A percentile compares a stretch with the other conserved stretches of the same genome.
These are phyloP conservation scores for Aspergillus niger DNA, from an alignment of 2,329 filamentous ascomycete genomes.

Conservation along the genomic window DNA sequence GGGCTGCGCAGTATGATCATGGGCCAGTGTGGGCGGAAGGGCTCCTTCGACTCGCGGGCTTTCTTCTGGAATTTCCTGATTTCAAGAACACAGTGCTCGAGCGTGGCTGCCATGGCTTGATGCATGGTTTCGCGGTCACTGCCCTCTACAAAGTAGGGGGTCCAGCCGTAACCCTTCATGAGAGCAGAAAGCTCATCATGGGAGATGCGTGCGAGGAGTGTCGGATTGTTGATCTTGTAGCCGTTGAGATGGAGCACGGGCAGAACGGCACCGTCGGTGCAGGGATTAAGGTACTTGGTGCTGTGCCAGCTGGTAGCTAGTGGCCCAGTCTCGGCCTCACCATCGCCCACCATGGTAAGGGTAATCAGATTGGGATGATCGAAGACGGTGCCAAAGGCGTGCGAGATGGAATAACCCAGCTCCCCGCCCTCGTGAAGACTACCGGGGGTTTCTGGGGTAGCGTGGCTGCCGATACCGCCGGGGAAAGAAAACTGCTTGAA, in stretches of 20 bases:
- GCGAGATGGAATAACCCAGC: constrained; percentile 77
- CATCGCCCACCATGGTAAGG: constrained; percentile 76
- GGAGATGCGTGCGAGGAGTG: constrained; percentile 69
- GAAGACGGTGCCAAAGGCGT: constrained; percentile 76
- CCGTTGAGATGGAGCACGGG: constrained; percentile 78
- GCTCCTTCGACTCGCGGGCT: constrained; percentile 68
- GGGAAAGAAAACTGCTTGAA: constrained; percentile 85
- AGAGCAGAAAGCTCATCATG: constrained; percentile 71
- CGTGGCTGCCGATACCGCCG: constrained; percentile 75
- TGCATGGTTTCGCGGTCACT: constrained; percentile 74
- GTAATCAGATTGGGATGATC: constrained; percentile 75
- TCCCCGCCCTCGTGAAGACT: constrained; percentile 79
- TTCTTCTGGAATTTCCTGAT: constrained; percentile 71
- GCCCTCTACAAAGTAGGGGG: constrained; percentile 78
- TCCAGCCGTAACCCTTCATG: constrained; percentile 75
- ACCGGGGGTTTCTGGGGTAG: constrained; percentile 76
- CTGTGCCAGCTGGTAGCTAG: constrained; percentile 79
- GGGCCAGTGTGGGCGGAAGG: constrained; percentile 72
- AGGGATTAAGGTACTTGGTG: constrained; percentile 79
- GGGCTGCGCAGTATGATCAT: constrained; percentile 77
- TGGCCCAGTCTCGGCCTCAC: constrained; percentile 78
- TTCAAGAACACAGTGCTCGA: constrained; percentile 71
- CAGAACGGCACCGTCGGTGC: constrained; percentile 74
- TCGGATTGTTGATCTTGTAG: constrained; percentile 85
- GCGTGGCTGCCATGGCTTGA: constrained; percentile 76